Percentiles rank a stretch among this genome's conserved stretches.
These are phyloP conservation scores for Omphalea diandra DNA, from an alignment of 441 rosid genomes.

Conservation along the genomic window DNA sequence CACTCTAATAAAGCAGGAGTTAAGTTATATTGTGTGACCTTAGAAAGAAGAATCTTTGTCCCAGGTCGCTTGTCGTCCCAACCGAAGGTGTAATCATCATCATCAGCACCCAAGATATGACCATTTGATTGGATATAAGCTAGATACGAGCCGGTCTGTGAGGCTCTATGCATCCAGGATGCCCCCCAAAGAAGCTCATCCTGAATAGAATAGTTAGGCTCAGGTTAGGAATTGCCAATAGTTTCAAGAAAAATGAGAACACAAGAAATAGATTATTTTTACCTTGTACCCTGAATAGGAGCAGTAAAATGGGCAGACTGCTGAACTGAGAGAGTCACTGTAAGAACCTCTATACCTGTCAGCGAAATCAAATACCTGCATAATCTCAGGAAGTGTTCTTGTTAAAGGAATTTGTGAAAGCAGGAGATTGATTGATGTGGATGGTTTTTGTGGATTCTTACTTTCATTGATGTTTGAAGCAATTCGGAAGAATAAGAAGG, in stretches of 20 bases:
- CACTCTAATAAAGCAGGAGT: not conserved
- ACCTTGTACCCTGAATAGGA: constrained; percentile 76
- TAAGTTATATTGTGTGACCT: constrained; percentile 36
- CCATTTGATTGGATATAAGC: constrained; percentile 63
- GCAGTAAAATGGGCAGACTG: constrained; percentile 77
- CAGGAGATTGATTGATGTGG: not conserved
- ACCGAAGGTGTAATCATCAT: constrained; percentile 65
- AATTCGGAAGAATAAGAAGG: constrained; percentile 56
- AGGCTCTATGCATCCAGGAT: constrained; percentile 86
- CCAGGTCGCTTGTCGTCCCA: constrained; percentile 90
- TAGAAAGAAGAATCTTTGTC: constrained; percentile 69
- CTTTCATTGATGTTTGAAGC: constrained; percentile 53
- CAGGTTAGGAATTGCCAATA: too few relatives aligned
- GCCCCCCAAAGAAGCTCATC: constrained; percentile 97
- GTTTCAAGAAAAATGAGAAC: too few relatives aligned
- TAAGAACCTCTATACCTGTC: constrained; percentile 65
- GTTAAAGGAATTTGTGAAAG: not conserved
- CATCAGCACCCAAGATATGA: constrained; percentile 57
- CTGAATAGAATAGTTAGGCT: too few relatives aligned
- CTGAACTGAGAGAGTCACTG: constrained; percentile 58
- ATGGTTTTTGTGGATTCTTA: constrained; percentile 16
- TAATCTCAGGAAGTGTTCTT: not conserved
- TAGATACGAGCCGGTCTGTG: constrained; percentile 51
- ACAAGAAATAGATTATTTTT: too few relatives aligned
- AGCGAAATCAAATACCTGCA: constrained; percentile 61